Conservation (phyloP, 2,329 filamentous ascomycete species). For the Laburnicola sp. region DNA sequence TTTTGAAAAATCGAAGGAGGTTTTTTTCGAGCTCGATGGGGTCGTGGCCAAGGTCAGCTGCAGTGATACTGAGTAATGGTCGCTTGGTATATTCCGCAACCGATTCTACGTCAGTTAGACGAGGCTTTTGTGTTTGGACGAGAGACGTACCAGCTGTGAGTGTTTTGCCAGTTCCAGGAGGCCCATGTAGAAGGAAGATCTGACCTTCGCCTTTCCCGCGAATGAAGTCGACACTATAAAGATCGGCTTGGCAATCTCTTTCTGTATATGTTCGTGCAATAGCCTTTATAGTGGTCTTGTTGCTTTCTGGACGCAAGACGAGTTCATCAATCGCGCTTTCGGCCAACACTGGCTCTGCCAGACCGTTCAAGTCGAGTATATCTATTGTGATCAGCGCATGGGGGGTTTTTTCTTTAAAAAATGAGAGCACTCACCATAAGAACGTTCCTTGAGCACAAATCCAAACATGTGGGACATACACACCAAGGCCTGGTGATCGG, state of each 20-base stretch:
- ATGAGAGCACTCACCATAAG: conserved; percentile 1
- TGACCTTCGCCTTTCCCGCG: conserved; percentile 37
- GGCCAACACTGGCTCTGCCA: conserved; percentile 6
- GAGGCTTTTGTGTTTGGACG: too few species aligned
- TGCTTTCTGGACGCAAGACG: conserved; percentile 10
- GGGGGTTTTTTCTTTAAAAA: background rate
- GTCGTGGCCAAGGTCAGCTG: conserved; percentile 22
- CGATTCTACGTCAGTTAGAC: conserved; percentile 15
- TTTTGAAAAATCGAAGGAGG: conserved; percentile 19
- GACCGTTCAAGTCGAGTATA: conserved; percentile 4
- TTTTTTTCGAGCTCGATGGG: conserved; percentile 14
- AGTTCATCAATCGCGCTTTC: conserved; percentile 6
- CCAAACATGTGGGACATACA: conserved; percentile 9
- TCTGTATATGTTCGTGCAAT: conserved; percentile 12
- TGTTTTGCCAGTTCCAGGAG: conserved; percentile 94
- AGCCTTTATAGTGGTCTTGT: conserved; percentile 17
- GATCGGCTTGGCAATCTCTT: conserved; percentile 1
- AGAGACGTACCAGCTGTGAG: conserved; percentile 51
- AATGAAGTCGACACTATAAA: conserved; percentile 13
- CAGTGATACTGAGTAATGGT: conserved; percentile 25
- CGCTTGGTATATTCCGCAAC: conserved; percentile 28
- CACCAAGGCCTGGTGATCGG: conserved; percentile 10
- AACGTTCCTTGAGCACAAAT: conserved; percentile 7
- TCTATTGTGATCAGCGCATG: conserved; percentile 1
- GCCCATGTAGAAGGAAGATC: conserved; percentile 66